A percentile compares a stretch with the other conserved stretches of the same genome.
Evolutionary conservation across 768 basidiomycete genomes (phyloP).

Genomic region (Gelatoporia subvermispora): DNA sequence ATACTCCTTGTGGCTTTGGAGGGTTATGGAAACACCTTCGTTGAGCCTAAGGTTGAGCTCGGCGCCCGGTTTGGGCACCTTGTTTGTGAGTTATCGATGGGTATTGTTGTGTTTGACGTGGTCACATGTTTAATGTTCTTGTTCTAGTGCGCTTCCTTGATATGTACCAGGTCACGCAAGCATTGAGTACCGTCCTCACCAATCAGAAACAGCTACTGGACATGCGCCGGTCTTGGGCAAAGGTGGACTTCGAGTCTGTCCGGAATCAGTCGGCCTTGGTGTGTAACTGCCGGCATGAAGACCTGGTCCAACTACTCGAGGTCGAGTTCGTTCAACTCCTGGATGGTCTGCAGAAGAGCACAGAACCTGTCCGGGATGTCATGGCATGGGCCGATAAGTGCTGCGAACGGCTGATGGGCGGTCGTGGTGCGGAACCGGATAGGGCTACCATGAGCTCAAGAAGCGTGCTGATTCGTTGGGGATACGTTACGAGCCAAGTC

Average conservation of each 20-base stretch:
- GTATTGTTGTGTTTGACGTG: neutral
- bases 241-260: constrained; percentile 87
- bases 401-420: constrained; percentile 79
- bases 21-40: constrained; percentile 82
- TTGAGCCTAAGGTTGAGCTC: constrained; percentile 87
- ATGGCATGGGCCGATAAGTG: constrained; percentile 93
- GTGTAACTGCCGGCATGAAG: constrained; percentile 89
- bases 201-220: constrained; percentile 82
- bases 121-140: neutral
- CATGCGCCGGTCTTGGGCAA: constrained; percentile 85
- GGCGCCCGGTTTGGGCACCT: constrained; percentile 89
- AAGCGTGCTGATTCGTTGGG: constrained; percentile 86
- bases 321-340: constrained; percentile 78
- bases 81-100: constrained; percentile 55
- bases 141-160: constrained; percentile 80
- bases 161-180: constrained; percentile 89
- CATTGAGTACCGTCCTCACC: constrained; percentile 80
- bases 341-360: constrained; percentile 65
- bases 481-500: constrained; percentile 88
- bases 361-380: constrained; percentile 78
- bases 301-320: constrained; percentile 79
- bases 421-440: constrained; percentile 62
- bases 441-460: constrained; percentile 79
- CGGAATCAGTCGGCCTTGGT: constrained; percentile 90
- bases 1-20: constrained; percentile 77